Evolutionary conservation across 2,329 filamentous ascomycete species (phyloP), one percentile per base, ranked within the genome.

Genomic region (Fusarium oxysporum): DNA sequence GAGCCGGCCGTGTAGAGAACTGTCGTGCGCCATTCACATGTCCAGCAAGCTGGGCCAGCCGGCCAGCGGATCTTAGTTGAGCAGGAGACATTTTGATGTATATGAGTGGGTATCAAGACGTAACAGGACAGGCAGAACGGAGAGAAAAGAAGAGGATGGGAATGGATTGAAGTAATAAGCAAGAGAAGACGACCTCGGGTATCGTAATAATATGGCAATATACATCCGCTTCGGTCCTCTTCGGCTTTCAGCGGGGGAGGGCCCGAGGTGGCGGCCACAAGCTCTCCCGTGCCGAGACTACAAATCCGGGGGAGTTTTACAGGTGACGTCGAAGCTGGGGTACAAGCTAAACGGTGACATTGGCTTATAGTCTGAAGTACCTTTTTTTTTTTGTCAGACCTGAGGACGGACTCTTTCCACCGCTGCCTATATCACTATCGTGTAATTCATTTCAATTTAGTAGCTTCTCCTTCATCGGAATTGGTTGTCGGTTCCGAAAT

Each of bases 1-100:
- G 79, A n/a, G 81, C 76, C 44, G 82, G 67, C 57, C 81, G 80
- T 19, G 82, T 83, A 40, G 87, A 87, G 76, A 89, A 89, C 58
- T 80, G 81, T 58, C 87, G 85, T 57, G 80, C 77, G 37, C 82
- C 73, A 64, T 79, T 82, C 78, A 83, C 80, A 80, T 85, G 83
- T 73, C 80, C 78, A 55, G 79, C 79, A n/a, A 83, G 70, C 68
- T 81, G 81, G 71, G 79, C 76, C 50, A 80, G 72, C 57, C 82
- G 74, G 67, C 79, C 77, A 62, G 80, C 77, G 45, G 82, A 78
- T 76, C 81, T 77, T 55, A 83, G 72, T 62, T 82, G 82, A 70
- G 73, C 62, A 53, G 68, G 51, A 51, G 73, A 23, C 75, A 77
- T 77, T 62, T 53, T 45, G 47, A 38, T 45, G n/a, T 50, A 33